A percentile compares a stretch with the other conserved stretches of the same genome.
These are phyloP conservation scores for Saccharomyces kudriavzevii DNA, from an alignment of 805 yeast species.

Conservation along the genomic window DNA sequence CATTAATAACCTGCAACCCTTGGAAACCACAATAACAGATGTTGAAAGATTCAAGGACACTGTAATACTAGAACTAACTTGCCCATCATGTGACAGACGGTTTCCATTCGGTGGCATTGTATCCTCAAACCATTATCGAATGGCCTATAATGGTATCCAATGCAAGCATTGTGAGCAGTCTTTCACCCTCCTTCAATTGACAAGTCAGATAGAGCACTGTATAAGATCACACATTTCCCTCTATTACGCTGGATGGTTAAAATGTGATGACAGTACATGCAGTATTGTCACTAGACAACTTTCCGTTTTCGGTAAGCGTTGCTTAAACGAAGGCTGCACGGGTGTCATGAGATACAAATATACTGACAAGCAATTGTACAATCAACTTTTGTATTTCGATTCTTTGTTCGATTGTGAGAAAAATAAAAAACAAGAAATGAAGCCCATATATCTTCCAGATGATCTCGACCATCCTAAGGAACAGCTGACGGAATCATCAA, in stretches of 20 bases:
- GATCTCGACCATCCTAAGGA: conserved; percentile 30
- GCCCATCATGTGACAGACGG: conserved; percentile 48
- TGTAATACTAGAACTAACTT: conserved; percentile 45
- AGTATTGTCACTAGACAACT: conserved; percentile 74
- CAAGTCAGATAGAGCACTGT: conserved; percentile 66
- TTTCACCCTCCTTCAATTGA: conserved; percentile 47
- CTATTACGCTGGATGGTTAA: conserved; percentile 81
- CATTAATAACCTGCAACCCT: conserved; percentile 49
- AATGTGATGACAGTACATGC: conserved; percentile 81
- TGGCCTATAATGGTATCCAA: conserved; percentile 61
- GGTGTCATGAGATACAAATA: conserved; percentile 77
- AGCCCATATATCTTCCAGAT: conserved; percentile 41
- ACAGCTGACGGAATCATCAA: conserved; percentile 39
- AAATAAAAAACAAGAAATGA: conserved; percentile 50
- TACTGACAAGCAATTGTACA: conserved; percentile 72
- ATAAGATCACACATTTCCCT: conserved; percentile 61
- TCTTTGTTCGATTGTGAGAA: conserved; percentile 76
- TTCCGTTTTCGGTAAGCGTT: conserved; percentile 81
- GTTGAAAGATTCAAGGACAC: conserved; percentile 70
- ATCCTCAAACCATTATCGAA: conserved; percentile 49
- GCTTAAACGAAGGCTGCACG: conserved; percentile 53
- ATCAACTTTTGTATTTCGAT: conserved; percentile 72
- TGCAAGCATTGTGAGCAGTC: conserved; percentile 54
- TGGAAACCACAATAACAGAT: conserved; percentile 76
- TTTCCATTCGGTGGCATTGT: conserved; percentile 72